Base-by-base conservation (phyloP, 805 yeast genomes). In the Vanderwaltozyma tropicalis region DNA sequence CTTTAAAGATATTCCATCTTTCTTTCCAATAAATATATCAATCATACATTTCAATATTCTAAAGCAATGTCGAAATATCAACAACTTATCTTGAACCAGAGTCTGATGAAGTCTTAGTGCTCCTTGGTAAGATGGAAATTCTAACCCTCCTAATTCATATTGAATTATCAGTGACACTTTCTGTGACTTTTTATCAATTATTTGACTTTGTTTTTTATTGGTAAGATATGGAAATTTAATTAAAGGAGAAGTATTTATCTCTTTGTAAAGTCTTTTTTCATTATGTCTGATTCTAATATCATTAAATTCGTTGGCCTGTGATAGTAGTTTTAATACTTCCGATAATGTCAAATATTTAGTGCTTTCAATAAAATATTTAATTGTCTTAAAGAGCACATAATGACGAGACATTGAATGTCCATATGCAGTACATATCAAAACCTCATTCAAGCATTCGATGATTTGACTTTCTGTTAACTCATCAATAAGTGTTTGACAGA, bases 391-490 rank as follows among this genome's bases (percentile, higher is more conserved):
- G 3, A 52, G 39, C 4, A 75, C 53, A 46, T 72, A 73, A 42
- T 71, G 70, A 37, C 61, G 64, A 2, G 71, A 62, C 77, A 75
- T 66, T 0, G 77, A 59, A 22, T 52, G 47, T 0, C 79, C 78
- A 51, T 50, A 70, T 0, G 57, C 46, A 0, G 77, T 64, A 20
- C 69, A 57, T 5, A 38, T 29, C 19, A 53, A 59, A 1, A 29
- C 38, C 0, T 38, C 41, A 5, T 40, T 41, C 3, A 39, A 29
- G 3, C 41, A 14, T 6, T 45, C 43, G 8, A 67, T 51, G 5
- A 74, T 44, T n/a, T 52, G 37, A 12, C 55, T 56, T 11, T 50
- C 49, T 5, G 51, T 32, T 15, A 73, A 52, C 18, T 55, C 57
- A 7, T 53, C 43, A 3, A 73, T 37, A 7, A 62, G 52, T 0